Evolutionary conservation across 768 basidiomycete genomes (phyloP), one percentile per base, ranked within the genome.

Genomic region (Auricularia cornea): DNA sequence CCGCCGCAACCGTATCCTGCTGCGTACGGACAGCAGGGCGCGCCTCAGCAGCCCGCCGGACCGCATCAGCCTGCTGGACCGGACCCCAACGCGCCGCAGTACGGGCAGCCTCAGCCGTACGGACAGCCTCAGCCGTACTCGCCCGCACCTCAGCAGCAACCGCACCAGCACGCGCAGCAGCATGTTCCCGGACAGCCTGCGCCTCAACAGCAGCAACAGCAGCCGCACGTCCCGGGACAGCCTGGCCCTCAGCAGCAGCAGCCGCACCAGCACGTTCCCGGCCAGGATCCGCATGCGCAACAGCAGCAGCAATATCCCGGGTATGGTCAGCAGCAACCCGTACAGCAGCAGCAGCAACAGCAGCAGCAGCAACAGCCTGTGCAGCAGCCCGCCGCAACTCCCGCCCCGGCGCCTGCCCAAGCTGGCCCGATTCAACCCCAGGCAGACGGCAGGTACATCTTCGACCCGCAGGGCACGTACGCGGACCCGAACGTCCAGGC

Each of bases 401-500:
- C 60, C 31, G 44, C 64, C 40, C 30, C 54, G 31, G 60, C 66
- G 23, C 48, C 32, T n/a, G 41, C 57, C 54, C 59, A 63, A 29
- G 69, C 64, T 60, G 60, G 59, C 29, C 41, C 60, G 20, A 26
- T 59, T 51, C 54, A 62, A 48, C 48, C 68, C 16, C 79, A 79
- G n/a, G 79, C 81, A 23, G 83, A 84, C 18, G 81, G 68, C 26
- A 70, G 70, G 16, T 84, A 76, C 62, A 72, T 76, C 10, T 92
- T 81, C 69, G 84, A 91, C 66, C 88, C 89, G 3, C 80, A 77
- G 31, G 76, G 78, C 59, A 84, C 84, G 26, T 94, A 94, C 68
- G 74, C 84, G 18, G 91, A 94, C 71, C 83, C 85, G 62, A 91
- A 91, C 66, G 90, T 87, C 26, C 90, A 92, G 70, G 89, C 88